phyloP scores from a whole-genome alignment of 208 protist genomes.

The Lotmaria passim region DNA sequence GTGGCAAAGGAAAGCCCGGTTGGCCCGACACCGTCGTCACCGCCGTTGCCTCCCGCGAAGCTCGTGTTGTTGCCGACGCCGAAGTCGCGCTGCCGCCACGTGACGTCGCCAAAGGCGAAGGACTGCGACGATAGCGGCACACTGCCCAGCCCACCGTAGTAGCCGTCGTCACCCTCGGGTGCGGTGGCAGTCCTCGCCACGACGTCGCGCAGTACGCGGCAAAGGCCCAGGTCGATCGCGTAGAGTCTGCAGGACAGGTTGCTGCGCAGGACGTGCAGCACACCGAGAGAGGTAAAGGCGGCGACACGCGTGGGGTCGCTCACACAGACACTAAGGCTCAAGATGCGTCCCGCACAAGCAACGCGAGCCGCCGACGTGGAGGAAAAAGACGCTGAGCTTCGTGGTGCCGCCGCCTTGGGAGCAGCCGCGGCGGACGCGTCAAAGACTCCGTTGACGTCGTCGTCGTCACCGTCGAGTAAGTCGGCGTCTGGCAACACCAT shows the following conservation, averaged over 20 bases:
- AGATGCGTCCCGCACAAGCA: constrained; percentile 2
- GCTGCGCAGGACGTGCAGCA: constrained; percentile 18
- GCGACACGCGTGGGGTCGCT: constrained; percentile 24
- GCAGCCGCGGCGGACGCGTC: neutral
- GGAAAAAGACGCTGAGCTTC: neutral
- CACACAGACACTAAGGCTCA: constrained; percentile 17
- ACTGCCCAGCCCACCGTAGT: no score
- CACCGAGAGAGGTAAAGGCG: constrained; percentile 19
- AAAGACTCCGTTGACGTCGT: neutral
- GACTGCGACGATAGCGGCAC: constrained; percentile 8
- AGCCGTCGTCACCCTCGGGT: neutral
- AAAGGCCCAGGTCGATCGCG: constrained; percentile 20
- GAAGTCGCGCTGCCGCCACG: constrained; percentile 16
- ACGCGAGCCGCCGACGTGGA: neutral
- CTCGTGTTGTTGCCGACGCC: constrained; percentile 2
- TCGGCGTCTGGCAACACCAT: constrained; percentile 21
- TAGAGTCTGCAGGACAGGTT: constrained; percentile 21
- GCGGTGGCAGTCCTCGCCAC: neutral
- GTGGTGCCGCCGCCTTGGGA: neutral
- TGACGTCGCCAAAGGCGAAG: constrained; percentile 15
- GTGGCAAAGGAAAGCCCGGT: neutral
- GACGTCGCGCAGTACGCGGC: constrained; percentile 8
- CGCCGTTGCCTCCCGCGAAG: neutral
- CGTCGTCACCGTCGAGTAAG: neutral
- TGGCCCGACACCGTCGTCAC: neutral